Base-by-base conservation (phyloP, 148 eudicot genomes). In the Camellia granthamiana region DNA sequence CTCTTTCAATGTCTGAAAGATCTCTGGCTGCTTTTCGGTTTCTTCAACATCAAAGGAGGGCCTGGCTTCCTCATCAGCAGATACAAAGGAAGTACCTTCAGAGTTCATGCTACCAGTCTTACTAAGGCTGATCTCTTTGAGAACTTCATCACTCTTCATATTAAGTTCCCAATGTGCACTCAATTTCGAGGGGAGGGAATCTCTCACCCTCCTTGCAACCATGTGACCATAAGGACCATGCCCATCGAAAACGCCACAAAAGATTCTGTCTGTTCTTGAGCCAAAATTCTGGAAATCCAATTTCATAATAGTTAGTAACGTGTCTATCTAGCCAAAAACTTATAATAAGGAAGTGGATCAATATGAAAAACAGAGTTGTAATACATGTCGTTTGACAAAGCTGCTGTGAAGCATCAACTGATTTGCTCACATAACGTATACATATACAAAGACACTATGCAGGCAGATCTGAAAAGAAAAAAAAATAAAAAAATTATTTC, bases 181-280 rank as follows among this genome's bases (percentile, higher is more conserved):
- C 77, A 96, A 70, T 84, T 90, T 96, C 80, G 88, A 88, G 19
- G 99, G 99, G 84, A 96, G 97, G 70, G 90, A 87, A 84, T 96
- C 99, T 80, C 99, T 90, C 7, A 93, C 99, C 81, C 88, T 88
- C 87, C 86, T 92, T 42, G 99, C 95, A 83, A 96, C 99, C 94
- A 93, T 69, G 90, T 96, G 99, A 62, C 99, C 99, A 74, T 85
- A 90, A 4, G 99, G 98, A 74, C 99, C 98, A 83, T 96, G 99
- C 44, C 99, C 98, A 66, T 96, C 99, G 77, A 93, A 96, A 49
- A 93, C 97, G 65, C 98, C 98, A 88, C 99, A 93, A 81, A 93
- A 93, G 49, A 93, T 81, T 1, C 97, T 88, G 83, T 93, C 97
- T 43, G 87, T 80, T 81, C 92, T 96, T 19, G 97, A 91, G 75